Base-by-base conservation (phyloP, 768 basidiomycete species). In the Baorangia bicolor region DNA sequence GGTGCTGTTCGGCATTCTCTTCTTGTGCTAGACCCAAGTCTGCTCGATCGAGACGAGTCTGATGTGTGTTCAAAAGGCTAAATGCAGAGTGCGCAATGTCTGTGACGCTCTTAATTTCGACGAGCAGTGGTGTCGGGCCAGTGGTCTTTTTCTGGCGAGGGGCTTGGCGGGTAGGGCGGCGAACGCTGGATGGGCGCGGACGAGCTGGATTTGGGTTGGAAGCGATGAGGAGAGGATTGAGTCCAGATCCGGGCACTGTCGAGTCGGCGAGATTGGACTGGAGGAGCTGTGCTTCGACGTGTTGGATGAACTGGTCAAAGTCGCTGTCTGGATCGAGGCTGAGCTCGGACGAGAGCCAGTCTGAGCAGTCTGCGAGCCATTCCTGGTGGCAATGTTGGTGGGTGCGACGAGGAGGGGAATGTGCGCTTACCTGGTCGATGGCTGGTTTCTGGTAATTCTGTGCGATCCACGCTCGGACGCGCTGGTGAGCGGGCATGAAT, bases 11-110 rank as follows among this genome's bases (percentile, higher is more conserved):
- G 12, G 77, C 78, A 23, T 75, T 73, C 16, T 57, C 71, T 14
- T 72, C 73, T 38, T 77, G 49, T 65, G 72, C 67, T 11, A 71
- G 51, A 35, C 75, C 77, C 30, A 79, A 67, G 51, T 81, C 82
- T 18, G 75, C 86, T 9, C 84, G 79, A 44, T 84, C 81, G 51
- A 81, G 74, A 33, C 92, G 78, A 13, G 84, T 82, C 50, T 83
- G 77, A 21, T 88, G 79, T 23, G 82, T 80, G 61, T 89, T 89
- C 56, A 87, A 80, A 18, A 97, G 78, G 49, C 77, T 84, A 64
- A 92, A 90, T 0, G 94, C 95, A 60, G 93, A 93, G 41, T 81
- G 74, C 0, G 87, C 91, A 21, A 97, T 86, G 53, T 98, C 95
- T 18, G 84, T 90, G n/a, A 96, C 81, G 14, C 81, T 77, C 18